phyloP scores from a whole-genome alignment of 2,329 filamentous ascomycete species.

The Shiraia sp. region DNA sequence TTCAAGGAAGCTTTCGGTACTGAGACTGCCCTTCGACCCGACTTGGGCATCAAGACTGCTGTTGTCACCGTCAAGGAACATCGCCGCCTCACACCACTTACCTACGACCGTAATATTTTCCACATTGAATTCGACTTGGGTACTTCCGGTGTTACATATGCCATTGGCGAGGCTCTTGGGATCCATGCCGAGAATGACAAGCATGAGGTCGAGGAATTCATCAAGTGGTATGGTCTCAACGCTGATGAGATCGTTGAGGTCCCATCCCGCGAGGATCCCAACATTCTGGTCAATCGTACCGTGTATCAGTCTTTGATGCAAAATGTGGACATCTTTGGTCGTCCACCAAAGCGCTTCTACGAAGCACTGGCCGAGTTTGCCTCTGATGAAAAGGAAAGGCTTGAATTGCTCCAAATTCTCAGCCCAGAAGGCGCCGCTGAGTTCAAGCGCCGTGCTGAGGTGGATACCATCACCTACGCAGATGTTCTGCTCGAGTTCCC shows the following conservation, averaged over 20 bases:
- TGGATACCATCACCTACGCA: constrained; percentile 88
- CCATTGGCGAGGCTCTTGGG: constrained; percentile 95
- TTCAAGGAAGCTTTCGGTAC: constrained; percentile 96
- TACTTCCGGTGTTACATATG: constrained; percentile 87
- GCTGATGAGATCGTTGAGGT: constrained; percentile 87
- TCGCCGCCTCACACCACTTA: constrained; percentile 81
- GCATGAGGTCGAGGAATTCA: constrained; percentile 78
- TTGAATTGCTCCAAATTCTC: constrained; percentile 74
- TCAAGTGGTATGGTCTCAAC: constrained; percentile 84
- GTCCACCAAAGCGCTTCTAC: constrained; percentile 97
- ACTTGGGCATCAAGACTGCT: constrained; percentile 81
- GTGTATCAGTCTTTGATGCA: constrained; percentile 89
- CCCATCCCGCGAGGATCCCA: constrained; percentile 76
- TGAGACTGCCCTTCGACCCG: constrained; percentile 74
- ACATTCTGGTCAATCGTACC: constrained; percentile 81
- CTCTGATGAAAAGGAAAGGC: constrained; percentile 78
- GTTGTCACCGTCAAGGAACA: constrained; percentile 94
- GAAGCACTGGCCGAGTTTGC: constrained; percentile 88
- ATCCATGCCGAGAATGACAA: constrained; percentile 95
- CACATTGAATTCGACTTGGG: constrained; percentile 99
- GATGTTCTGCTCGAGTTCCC: constrained; percentile 88
- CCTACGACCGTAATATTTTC: constrained; percentile 99
- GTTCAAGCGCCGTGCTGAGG: constrained; percentile 89
- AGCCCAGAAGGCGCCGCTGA: constrained; percentile 76
- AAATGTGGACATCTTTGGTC: constrained; percentile 95